These are phyloP conservation scores for Phytophthora pistaciae DNA, from an alignment of 352 stramenopile species.

Conservation along the genomic window DNA sequence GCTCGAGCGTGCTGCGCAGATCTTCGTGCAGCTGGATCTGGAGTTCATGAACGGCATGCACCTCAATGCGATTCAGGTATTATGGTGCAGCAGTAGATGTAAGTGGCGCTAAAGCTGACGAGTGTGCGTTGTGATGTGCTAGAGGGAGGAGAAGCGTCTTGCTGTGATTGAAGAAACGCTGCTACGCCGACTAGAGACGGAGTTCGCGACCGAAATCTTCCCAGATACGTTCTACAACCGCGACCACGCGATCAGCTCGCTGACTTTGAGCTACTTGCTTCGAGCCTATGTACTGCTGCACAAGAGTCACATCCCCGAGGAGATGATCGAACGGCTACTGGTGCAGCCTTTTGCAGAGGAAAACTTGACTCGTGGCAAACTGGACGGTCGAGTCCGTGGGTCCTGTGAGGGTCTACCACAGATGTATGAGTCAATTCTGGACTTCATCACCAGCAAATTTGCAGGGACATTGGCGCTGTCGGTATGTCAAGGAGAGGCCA, in stretches of 20 bases:
- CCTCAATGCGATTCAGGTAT: slow-evolving; percentile 77
- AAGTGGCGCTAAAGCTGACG: not conserved
- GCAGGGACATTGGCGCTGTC: slow-evolving; percentile 60
- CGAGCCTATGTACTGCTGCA: slow-evolving; percentile 82
- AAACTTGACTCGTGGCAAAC: slow-evolving; percentile 76
- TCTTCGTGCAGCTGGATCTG: slow-evolving; percentile 81
- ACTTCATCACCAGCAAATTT: slow-evolving; percentile 83
- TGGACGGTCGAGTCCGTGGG: slow-evolving; percentile 75
- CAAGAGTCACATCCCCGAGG: slow-evolving; percentile 80
- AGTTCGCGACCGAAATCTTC: slow-evolving; percentile 89
- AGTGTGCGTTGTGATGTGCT: not conserved
- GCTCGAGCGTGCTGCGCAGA: slow-evolving; percentile 77
- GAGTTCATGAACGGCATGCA: slow-evolving; percentile 80
- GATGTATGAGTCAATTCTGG: slow-evolving; percentile 79
- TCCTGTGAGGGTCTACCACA: slow-evolving; percentile 80
- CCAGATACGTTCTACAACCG: slow-evolving; percentile 90
- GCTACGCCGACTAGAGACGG: slow-evolving; percentile 77
- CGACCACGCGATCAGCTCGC: slow-evolving; percentile 73
- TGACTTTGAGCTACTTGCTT: slow-evolving; percentile 75
- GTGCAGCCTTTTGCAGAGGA: slow-evolving; percentile 85
- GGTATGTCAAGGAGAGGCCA: slow-evolving; percentile 72
- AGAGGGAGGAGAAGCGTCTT: slow-evolving; percentile 80
- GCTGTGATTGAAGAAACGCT: slow-evolving; percentile 77
- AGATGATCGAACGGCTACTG: slow-evolving; percentile 82
- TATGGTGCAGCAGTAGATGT: not conserved